These are phyloP conservation scores for Calocybe gangraenosa DNA, from an alignment of 768 basidiomycete species.

Conservation along the genomic window DNA sequence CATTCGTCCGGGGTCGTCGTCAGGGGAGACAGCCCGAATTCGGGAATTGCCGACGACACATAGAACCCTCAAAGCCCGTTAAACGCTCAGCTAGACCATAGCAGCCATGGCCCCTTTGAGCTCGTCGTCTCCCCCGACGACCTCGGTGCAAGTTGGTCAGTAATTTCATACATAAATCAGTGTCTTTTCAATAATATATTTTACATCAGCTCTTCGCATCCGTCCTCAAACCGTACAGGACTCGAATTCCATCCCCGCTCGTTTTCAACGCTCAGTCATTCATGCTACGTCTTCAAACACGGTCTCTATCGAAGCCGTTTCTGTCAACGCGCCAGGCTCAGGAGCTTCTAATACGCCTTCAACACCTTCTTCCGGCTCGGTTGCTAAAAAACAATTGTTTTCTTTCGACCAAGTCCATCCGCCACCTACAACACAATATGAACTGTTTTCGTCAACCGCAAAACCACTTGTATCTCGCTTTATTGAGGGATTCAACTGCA, in stretches of 20 bases:
- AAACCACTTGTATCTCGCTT: slow-evolving; percentile 84
- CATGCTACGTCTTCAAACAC: slow-evolving; percentile 68
- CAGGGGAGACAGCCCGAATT: slow-evolving; percentile 11
- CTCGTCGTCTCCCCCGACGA: slow-evolving; percentile 68
- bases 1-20: no score
- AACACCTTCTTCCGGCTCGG: slow-evolving; percentile 37
- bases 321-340: slow-evolving; percentile 44
- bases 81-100: slow-evolving; percentile 26
- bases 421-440: slow-evolving; percentile 80
- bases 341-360: slow-evolving; percentile 47
- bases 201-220: slow-evolving; percentile 76
- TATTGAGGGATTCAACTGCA: slow-evolving; percentile 94
- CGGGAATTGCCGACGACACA: slow-evolving; percentile 32
- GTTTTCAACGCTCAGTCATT: slow-evolving; percentile 90
- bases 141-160: slow-evolving; percentile 93
- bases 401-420: slow-evolving; percentile 93
- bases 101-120: slow-evolving; percentile 70
- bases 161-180: slow-evolving; percentile 16
- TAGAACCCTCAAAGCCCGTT: slow-evolving; percentile 13
- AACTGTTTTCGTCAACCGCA: slow-evolving; percentile 81
- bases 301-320: slow-evolving; percentile 78
- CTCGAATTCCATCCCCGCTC: slow-evolving; percentile 80
- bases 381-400: slow-evolving; percentile 79
- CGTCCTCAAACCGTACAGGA: slow-evolving; percentile 86
- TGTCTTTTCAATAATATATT: slow-evolving; percentile 9